Conservation (phyloP, 1,284 basidiomycete species). For the Cerioporus squamosus region DNA sequence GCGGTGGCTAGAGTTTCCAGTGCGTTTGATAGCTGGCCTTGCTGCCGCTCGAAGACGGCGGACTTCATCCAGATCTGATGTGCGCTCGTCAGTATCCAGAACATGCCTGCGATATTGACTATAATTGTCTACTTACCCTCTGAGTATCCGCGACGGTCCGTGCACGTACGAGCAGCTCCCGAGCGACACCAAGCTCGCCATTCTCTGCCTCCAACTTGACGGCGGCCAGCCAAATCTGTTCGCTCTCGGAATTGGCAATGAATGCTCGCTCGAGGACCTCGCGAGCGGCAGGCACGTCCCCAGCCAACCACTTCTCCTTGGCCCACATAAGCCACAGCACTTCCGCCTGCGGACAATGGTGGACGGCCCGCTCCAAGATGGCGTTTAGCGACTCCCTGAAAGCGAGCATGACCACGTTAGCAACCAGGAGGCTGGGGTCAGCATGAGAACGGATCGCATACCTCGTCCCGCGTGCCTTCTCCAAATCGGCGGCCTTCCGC, state of each 20-base stretch:
- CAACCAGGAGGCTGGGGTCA: background rate
- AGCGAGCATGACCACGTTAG: background rate
- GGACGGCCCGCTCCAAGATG: slow-evolving; percentile 82
- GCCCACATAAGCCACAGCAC: slow-evolving; percentile 97
- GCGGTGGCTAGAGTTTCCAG: slow-evolving; percentile 78
- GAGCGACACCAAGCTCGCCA: slow-evolving; percentile 84
- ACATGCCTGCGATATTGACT: background rate
- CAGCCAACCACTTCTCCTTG: slow-evolving; percentile 91
- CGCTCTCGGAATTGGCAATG: slow-evolving; percentile 94
- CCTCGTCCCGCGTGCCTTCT: slow-evolving; percentile 87
- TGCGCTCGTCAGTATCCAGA: slow-evolving; percentile 1
- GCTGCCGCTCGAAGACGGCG: slow-evolving; percentile 91
- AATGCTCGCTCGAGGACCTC: slow-evolving; percentile 90
- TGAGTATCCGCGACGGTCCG: slow-evolving; percentile 90
- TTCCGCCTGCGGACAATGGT: slow-evolving; percentile 92
- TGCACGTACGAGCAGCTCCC: slow-evolving; percentile 87
- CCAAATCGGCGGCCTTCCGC: slow-evolving; percentile 90
- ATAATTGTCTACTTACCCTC: slow-evolving; percentile 58
- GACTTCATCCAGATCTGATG: slow-evolving; percentile 97
- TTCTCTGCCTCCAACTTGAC: slow-evolving; percentile 97
- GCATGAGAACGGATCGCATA: slow-evolving; percentile 36
- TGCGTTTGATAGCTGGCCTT: slow-evolving; percentile 77
- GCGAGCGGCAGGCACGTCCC: slow-evolving; percentile 87
- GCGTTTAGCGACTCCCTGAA: slow-evolving; percentile 80
- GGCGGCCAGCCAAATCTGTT: slow-evolving; percentile 96